Evolutionary conservation across 441 rosid genomes (phyloP), one percentile per base, ranked within the genome.

Genomic region (Arabidopsis hybrid): DNA sequence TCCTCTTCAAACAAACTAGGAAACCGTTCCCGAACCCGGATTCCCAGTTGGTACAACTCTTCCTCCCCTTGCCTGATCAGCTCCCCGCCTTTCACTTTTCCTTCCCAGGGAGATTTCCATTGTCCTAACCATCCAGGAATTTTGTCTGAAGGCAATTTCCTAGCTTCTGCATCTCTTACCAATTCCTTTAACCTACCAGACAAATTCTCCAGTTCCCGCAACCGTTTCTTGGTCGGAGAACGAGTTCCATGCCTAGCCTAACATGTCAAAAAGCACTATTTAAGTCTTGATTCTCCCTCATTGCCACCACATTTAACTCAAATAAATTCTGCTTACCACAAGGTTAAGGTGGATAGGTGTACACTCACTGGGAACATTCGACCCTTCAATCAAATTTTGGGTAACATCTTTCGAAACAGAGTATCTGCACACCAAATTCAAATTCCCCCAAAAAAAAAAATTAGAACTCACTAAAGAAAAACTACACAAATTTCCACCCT

Each of bases 211-310:
- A 95, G 60, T 72, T 93, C 98, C 70, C 82, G 75, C 81, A 88
- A 85, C 75, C 98, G 83, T 67, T 91, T 91, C 83, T 86, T 88
- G n/a, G 98, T 91, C 2, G 99, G 98, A 65, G 96, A 83, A 62
- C 98, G 97, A 75, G 99, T 91, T 57, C 99, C 98, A 67, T 93
- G 99, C 78, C 98, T 87, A 76, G 96, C 95, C 99, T 90, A 73
- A 10, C 73, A 64, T 38, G 31, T 49, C 4, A 8, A 13, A 71
- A 16, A 9, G 4, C 8, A 13, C 50, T 18, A 49, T 35, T 11
- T 79, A 58, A 78, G 35, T 67, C 39, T 38, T 31, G 40, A 72
- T 8, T n/a, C 63, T 52, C 13, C 39, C 64, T 1, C 40, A 43
- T n/a, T 5, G 14, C 34, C 34, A 42, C 13, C 1, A 1, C n/a